phyloP scores from a whole-genome alignment of 1,284 basidiomycete species.

The Leucoagaricus sp. region DNA sequence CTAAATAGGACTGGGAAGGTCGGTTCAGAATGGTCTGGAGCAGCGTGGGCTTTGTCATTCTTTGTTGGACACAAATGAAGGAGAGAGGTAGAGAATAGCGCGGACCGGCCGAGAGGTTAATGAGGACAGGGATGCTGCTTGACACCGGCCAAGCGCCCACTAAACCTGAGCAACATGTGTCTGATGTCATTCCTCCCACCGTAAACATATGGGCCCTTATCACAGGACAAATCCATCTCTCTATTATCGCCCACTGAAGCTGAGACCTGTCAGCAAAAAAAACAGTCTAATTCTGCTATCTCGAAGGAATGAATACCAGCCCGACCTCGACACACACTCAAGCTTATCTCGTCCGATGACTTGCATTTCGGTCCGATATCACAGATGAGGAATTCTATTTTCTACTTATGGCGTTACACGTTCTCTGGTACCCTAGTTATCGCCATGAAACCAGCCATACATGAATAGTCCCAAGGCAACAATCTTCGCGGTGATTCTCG shows the following conservation, averaged over 20 bases:
- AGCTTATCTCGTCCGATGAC: too few species aligned
- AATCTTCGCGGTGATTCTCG: too few species aligned
- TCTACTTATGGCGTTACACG: too few species aligned
- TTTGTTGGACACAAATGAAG: not conserved
- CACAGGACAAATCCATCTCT: not conserved
- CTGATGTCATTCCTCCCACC: conserved; percentile 10
- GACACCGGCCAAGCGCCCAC: not conserved
- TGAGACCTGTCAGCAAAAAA: not conserved
- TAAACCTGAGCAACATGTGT: not conserved
- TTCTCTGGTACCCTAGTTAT: too few species aligned
- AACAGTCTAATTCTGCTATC: not conserved
- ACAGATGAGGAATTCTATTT: too few species aligned
- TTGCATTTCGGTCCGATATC: too few species aligned
- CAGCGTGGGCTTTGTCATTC: conserved; percentile 52
- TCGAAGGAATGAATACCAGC: too few species aligned
- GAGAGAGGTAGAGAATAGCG: not conserved
- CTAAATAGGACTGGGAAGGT: conserved; percentile 58
- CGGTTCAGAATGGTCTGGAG: conserved; percentile 55
- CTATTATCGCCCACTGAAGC: not conserved
- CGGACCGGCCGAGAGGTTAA: not conserved
- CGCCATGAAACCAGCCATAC: too few species aligned
- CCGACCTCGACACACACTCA: too few species aligned
- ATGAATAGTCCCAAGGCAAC: too few species aligned
- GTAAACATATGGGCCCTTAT: not conserved
- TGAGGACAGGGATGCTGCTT: not conserved